Conservation (phyloP, 2,329 filamentous ascomycete genomes). For the Curvularia verruculosa region DNA sequence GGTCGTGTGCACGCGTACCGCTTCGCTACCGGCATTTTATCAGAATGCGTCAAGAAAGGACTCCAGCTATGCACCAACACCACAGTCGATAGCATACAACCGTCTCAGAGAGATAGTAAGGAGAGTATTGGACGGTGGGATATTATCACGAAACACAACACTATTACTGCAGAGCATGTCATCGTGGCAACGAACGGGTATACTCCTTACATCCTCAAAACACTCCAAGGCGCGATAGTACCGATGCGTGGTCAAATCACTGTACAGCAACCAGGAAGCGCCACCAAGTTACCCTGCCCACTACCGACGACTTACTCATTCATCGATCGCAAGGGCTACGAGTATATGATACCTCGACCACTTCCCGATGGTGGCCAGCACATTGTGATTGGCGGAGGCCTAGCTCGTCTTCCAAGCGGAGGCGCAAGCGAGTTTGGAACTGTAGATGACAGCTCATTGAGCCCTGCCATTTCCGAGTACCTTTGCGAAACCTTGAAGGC, state of each 20-base stretch:
- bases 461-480: slow-evolving; percentile 59
- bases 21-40: slow-evolving; percentile 37
- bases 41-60: slow-evolving; percentile 34
- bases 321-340: slow-evolving; percentile 65
- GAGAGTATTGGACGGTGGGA: slow-evolving; percentile 19
- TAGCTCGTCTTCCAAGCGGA: slow-evolving; percentile 50
- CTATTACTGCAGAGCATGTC: slow-evolving; percentile 24
- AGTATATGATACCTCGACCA: slow-evolving; percentile 69
- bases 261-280: slow-evolving; percentile 46
- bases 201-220: slow-evolving; percentile 35
- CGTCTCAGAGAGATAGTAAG: background rate
- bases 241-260: slow-evolving; percentile 52
- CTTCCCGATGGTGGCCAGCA: slow-evolving; percentile 50
- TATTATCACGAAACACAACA: slow-evolving; percentile 26
- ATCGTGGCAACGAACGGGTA: slow-evolving; percentile 48
- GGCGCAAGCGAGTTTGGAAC: slow-evolving; percentile 61
- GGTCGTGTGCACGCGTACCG: slow-evolving; percentile 43
- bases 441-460: slow-evolving; percentile 61
- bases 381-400: slow-evolving; percentile 68
- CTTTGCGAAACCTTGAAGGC: slow-evolving; percentile 51
- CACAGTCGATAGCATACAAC: slow-evolving; percentile 29
- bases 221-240: slow-evolving; percentile 50
- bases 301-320: slow-evolving; percentile 65
- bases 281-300: slow-evolving; percentile 45
- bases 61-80: slow-evolving; percentile 40